Base-by-base conservation (phyloP, 805 yeast species). In the Yamadazyma takamatsuzukensis region DNA sequence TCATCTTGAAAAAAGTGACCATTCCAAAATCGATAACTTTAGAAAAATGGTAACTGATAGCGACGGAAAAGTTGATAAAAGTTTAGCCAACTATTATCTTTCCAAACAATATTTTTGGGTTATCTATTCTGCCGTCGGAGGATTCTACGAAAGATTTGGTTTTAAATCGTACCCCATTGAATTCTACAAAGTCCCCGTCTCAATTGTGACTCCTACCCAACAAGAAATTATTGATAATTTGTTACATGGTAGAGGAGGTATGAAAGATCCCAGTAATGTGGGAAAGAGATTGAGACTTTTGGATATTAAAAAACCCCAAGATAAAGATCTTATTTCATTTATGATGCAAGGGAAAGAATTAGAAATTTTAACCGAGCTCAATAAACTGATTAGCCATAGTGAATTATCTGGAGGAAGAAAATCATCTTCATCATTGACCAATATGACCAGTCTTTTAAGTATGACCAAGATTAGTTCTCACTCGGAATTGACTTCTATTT, bases 81-180 rank as follows among this genome's bases (percentile, higher is more conserved):
- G 38, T 9, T 49, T 64, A 45, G 64, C 62, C 21, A 47, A 49
- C 31, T 54, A 64, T 33, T 56, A 61, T 34, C 46, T 64, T 40
- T 39, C 59, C 24, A 59, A 60, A 32, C 41, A 60, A 34, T 64
- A 60, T 41, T 53, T 61, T 30, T 65, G 70, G 70, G 46, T 43
- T 25, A 65, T 86, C 32, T 85, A 84, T 67, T 80, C 90, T 40
- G 93, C 80, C 30, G 76, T 83, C 14, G 90, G 83, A 11, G 70
- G 67, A 19, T 84, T 71, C 44, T 87, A 87, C 53, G 59, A 66
- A 22, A 61, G 66, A 41, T 75, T 80, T 42, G 95, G 89, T 0
- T 83, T 73, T 49, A 59, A 61, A 31, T 36, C 46, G 2, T 59
- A 46, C 37, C 68, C 68, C 0, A 18, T 59, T 9, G 64, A 61